Conservation (phyloP, 805 yeast species). For the Komagataella ulmi region DNA sequence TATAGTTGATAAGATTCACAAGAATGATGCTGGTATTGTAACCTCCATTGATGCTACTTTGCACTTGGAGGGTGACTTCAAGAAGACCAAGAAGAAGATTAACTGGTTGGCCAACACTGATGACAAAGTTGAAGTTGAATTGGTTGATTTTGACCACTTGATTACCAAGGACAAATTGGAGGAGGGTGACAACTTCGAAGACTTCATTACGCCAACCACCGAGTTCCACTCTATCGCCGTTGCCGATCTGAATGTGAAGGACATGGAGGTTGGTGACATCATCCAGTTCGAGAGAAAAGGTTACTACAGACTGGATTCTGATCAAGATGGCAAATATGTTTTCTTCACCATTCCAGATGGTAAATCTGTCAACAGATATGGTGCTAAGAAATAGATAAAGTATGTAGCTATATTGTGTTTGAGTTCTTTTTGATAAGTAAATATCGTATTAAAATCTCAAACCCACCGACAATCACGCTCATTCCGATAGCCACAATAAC, state of each 20-base stretch:
- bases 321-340: constrained; percentile 47
- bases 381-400: constrained; percentile 31
- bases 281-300: constrained; percentile 97
- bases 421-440: constrained; percentile 23
- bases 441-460: constrained; percentile 55
- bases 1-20: constrained; percentile 57
- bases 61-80: constrained; percentile 92
- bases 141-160: constrained; percentile 88
- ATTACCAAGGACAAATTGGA: constrained; percentile 91
- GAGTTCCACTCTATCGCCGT: constrained; percentile 68
- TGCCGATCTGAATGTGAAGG: constrained; percentile 69
- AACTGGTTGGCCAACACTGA: constrained; percentile 87
- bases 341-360: constrained; percentile 96
- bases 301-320: constrained; percentile 71
- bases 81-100: constrained; percentile 86
- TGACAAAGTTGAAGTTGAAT: constrained; percentile 59
- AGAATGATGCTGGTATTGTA: constrained; percentile 37
- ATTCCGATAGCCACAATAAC: constrained; percentile 71
- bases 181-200: constrained; percentile 88
- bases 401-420: neutral
- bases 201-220: constrained; percentile 78
- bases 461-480: constrained; percentile 62
- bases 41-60: constrained; percentile 61
- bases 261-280: constrained; percentile 73
- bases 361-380: constrained; percentile 65